These are phyloP conservation scores for Comarum palustre DNA, from an alignment of 306 rosid species.

Conservation along the genomic window DNA sequence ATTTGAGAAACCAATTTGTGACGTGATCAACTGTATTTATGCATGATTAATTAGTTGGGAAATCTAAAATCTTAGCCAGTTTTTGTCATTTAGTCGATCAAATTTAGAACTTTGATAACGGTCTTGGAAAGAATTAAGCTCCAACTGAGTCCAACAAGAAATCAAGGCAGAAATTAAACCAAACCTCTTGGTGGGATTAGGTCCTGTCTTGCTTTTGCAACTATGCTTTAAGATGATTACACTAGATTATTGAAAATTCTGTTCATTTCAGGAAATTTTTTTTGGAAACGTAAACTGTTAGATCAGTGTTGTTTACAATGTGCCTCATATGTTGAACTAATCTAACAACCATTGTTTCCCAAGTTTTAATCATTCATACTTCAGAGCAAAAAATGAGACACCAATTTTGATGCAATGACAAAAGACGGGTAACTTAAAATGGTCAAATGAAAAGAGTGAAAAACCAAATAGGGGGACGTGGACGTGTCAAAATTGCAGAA, in stretches of 20 bases:
- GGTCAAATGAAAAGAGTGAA: not conserved
- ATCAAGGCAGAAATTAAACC: not conserved
- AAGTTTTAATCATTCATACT: too few species aligned
- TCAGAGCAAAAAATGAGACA: too few species aligned
- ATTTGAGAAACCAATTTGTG: conserved; percentile 1
- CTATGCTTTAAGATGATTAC: too few species aligned
- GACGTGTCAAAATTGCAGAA: not conserved
- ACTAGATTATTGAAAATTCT: too few species aligned
- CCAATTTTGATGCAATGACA: not conserved
- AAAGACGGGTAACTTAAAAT: not conserved
- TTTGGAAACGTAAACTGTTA: too few species aligned
- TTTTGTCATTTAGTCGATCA: not conserved
- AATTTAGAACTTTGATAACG: conserved; percentile 11
- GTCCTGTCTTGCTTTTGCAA: not conserved
- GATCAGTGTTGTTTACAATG: too few species aligned
- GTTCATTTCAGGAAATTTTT: too few species aligned
- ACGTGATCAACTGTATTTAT: not conserved
- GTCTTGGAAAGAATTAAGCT: not conserved
- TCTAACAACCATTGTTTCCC: too few species aligned
- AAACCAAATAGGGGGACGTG: not conserved
- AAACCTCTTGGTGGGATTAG: not conserved
- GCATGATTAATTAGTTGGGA: conserved; percentile 6
- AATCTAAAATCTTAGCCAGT: conserved; percentile 11
- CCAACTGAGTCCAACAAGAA: not conserved
- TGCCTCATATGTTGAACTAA: too few species aligned